Percentiles rank a stretch among this genome's conserved stretches.
Evolutionary conservation across 106 monocot genomes (phyloP).

Genomic region (Acorus gramineus): DNA sequence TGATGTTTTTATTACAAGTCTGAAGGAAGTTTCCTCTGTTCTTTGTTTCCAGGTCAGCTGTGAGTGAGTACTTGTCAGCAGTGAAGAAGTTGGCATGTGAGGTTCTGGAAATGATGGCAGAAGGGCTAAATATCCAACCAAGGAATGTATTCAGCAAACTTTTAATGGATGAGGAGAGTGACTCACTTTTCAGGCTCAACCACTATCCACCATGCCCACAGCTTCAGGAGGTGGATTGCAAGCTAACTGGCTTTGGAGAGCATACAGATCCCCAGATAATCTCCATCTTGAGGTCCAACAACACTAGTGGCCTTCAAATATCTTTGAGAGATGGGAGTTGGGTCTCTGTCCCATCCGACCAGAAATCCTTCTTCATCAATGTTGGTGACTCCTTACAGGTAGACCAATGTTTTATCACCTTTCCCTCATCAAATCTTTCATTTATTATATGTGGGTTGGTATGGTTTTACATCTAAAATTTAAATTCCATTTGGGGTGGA

Average conservation of each 20-base stretch:
- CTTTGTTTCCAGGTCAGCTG: slow-evolving; percentile 29
- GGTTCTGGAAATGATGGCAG: slow-evolving; percentile 60
- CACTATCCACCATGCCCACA: slow-evolving; percentile 68
- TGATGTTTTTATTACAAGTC: neutral
- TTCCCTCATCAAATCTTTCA: too few relatives aligned
- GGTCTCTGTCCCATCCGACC: slow-evolving; percentile 66
- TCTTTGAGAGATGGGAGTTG: slow-evolving; percentile 51
- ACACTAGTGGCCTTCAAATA: slow-evolving; percentile 54
- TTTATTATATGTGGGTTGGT: too few relatives aligned
- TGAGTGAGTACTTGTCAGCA: slow-evolving; percentile 44
- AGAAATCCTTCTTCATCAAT: slow-evolving; percentile 66
- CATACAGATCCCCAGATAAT: slow-evolving; percentile 91
- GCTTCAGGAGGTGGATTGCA: slow-evolving; percentile 18
- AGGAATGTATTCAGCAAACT: slow-evolving; percentile 43
- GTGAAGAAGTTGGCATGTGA: slow-evolving; percentile 43
- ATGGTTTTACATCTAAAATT: too few relatives aligned
- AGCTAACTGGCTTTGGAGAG: slow-evolving; percentile 64
- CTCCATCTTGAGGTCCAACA: slow-evolving; percentile 65
- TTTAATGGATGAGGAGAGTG: slow-evolving; percentile 44
- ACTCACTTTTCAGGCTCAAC: slow-evolving; percentile 57
- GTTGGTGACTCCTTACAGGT: slow-evolving; percentile 86
- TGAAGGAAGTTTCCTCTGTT: neutral
- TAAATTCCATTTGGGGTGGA: too few relatives aligned
- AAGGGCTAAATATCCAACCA: slow-evolving; percentile 39
- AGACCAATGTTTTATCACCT: neutral